Conservation (phyloP, 495 filamentous ascomycete species). For the Hypoxylon cercidicola region DNA sequence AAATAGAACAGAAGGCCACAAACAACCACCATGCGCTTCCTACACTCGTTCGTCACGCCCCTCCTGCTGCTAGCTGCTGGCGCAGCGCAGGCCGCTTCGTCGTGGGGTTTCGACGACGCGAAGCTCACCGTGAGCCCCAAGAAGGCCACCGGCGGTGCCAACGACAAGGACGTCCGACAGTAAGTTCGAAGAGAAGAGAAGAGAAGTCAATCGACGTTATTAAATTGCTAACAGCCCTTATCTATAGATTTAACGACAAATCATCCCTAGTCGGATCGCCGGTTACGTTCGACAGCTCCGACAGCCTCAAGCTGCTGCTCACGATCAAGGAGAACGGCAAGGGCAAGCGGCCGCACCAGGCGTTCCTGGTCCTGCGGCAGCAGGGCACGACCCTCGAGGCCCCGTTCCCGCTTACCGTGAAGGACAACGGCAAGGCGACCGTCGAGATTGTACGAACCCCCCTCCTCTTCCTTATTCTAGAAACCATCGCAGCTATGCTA, state of each 20-base stretch:
- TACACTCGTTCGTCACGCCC: slow-evolving; percentile 59
- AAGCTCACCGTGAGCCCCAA: slow-evolving; percentile 78
- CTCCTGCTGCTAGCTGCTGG: slow-evolving; percentile 58
- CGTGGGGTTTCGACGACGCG: slow-evolving; percentile 89
- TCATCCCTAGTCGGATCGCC: slow-evolving; percentile 68
- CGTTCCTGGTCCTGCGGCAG: slow-evolving; percentile 86
- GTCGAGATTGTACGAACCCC: slow-evolving; percentile 76
- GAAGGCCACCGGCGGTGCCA: slow-evolving; percentile 71
- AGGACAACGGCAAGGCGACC: slow-evolving; percentile 86
- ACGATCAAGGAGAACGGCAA: slow-evolving; percentile 82
- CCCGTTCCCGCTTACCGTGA: slow-evolving; percentile 86
- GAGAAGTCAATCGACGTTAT: background rate
- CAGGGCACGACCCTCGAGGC: slow-evolving; percentile 79
- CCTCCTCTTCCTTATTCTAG: background rate
- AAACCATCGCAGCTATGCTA: background rate
- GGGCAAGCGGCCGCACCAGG: slow-evolving; percentile 88
- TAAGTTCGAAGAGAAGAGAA: slow-evolving; percentile 9
- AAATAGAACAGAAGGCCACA: slow-evolving; percentile 12
- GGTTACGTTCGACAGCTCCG: slow-evolving; percentile 71
- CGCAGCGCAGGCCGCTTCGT: slow-evolving; percentile 69
- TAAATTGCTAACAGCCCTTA: slow-evolving; percentile 12
- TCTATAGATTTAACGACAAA: slow-evolving; percentile 68
- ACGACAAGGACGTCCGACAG: slow-evolving; percentile 72
- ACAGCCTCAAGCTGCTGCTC: slow-evolving; percentile 83
- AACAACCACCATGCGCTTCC: slow-evolving; percentile 58